These are phyloP conservation scores for Thuja plicata DNA, from an alignment of 83 land plant genomes.

Conservation along the genomic window DNA sequence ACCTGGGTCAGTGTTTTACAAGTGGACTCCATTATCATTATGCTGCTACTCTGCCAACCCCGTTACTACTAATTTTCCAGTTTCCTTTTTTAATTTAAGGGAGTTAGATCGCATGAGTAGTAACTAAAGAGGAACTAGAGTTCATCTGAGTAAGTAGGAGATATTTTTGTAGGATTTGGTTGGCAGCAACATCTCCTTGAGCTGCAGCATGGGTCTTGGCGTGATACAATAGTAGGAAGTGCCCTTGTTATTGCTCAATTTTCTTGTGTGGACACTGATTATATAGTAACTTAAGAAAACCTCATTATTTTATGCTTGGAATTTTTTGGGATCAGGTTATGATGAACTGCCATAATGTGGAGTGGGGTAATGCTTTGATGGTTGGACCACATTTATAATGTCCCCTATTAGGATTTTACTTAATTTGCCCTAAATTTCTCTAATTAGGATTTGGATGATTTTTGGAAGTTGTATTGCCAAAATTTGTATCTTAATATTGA, in stretches of 20 bases:
- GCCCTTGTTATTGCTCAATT: neutral
- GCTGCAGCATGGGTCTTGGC: neutral
- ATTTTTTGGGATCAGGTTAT: neutral
- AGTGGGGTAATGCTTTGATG: neutral
- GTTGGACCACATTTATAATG: neutral
- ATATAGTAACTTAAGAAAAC: neutral
- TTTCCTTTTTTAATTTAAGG: neutral
- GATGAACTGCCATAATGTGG: neutral
- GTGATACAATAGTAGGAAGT: neutral
- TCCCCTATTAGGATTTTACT: too few relatives aligned
- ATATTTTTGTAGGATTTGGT: neutral
- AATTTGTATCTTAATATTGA: too few relatives aligned
- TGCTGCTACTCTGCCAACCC: neutral
- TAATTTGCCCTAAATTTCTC: too few relatives aligned
- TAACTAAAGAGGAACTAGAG: neutral
- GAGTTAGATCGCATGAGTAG: neutral
- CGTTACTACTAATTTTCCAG: neutral
- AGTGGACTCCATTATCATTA: neutral
- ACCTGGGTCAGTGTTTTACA: neutral
- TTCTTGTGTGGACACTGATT: neutral
- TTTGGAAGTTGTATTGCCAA: too few relatives aligned
- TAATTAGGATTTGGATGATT: too few relatives aligned
- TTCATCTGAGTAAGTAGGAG: neutral
- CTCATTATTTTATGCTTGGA: neutral
- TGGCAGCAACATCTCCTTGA: neutral